Evolutionary conservation across 352 stramenopile genomes (phyloP).

Genomic region (Phytophthora pistaciae): DNA sequence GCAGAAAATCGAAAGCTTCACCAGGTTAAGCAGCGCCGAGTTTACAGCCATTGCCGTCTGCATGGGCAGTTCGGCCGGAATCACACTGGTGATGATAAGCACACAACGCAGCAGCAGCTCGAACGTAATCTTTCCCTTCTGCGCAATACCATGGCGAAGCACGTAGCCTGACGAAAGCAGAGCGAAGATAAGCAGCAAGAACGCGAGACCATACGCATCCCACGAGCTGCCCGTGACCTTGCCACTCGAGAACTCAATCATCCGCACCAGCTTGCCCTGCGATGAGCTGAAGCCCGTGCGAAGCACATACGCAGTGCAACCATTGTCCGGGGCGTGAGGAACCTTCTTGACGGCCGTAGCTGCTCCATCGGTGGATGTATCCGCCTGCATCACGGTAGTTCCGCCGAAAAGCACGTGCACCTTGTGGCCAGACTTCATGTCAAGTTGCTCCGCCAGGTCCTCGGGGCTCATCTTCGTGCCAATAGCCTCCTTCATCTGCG

Average conservation of each 20-base stretch:
- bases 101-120: constrained; percentile 98
- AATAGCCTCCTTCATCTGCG: constrained; percentile 98
- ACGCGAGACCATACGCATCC: constrained; percentile 97
- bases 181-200: constrained; percentile 97
- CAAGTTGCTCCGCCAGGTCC: constrained; percentile 73
- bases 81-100: constrained; percentile 99
- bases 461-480: constrained; percentile 77
- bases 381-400: constrained; percentile 92
- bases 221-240: constrained; percentile 95
- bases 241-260: constrained; percentile 98
- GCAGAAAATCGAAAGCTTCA: constrained; percentile 98
- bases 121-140: constrained; percentile 95
- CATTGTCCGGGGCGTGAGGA: constrained; percentile 88
- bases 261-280: constrained; percentile 98
- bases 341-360: constrained; percentile 44
- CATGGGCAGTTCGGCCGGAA: constrained; percentile 98
- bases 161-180: constrained; percentile 95
- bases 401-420: constrained; percentile 95
- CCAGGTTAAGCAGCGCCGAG: constrained; percentile 94
- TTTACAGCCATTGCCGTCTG: constrained; percentile 98
- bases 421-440: constrained; percentile 91
- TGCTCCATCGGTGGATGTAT: constrained; percentile 50
- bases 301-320: constrained; percentile 95
- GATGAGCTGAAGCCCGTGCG: constrained; percentile 98
- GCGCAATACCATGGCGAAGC: constrained; percentile 86